phyloP scores from a whole-genome alignment of 2,329 filamentous ascomycete genomes.

The Hyphodiscus sp. region DNA sequence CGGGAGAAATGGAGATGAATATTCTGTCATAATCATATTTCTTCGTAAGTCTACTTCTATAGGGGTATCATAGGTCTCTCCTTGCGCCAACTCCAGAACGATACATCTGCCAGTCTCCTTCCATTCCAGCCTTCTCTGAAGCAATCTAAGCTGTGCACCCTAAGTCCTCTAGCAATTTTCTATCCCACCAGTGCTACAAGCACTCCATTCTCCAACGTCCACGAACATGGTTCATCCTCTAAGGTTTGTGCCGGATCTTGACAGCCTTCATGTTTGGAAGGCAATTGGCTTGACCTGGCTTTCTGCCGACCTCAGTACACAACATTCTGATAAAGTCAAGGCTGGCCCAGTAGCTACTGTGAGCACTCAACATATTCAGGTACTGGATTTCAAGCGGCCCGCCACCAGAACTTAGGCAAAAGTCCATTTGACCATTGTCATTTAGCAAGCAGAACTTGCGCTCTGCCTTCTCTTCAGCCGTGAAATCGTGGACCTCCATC shows the following conservation, averaged over 20 bases:
- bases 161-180: not conserved
- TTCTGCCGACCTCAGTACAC: conserved; percentile 78
- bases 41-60: conserved; percentile 6
- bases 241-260: conserved; percentile 35
- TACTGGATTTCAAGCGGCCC: conserved; percentile 94
- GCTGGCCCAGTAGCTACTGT: conserved; percentile 89
- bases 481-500: conserved; percentile 92
- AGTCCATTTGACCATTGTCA: conserved; percentile 95
- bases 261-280: conserved; percentile 52
- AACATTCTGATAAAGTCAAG: conserved; percentile 85
- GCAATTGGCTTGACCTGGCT: conserved; percentile 56
- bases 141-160: not conserved
- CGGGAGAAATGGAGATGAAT: not conserved
- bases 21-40: not conserved
- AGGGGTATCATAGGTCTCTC: conserved; percentile 21
- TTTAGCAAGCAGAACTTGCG: conserved; percentile 83
- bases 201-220: not conserved
- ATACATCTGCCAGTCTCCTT: not conserved
- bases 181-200: not conserved
- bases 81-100: not conserved
- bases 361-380: conserved; percentile 91
- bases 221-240: not conserved
- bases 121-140: not conserved
- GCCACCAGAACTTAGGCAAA: conserved; percentile 73
- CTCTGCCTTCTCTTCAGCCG: conserved; percentile 85